Base-by-base conservation (phyloP, 78 protist species). In the Dictyostelium purpureum region DNA sequence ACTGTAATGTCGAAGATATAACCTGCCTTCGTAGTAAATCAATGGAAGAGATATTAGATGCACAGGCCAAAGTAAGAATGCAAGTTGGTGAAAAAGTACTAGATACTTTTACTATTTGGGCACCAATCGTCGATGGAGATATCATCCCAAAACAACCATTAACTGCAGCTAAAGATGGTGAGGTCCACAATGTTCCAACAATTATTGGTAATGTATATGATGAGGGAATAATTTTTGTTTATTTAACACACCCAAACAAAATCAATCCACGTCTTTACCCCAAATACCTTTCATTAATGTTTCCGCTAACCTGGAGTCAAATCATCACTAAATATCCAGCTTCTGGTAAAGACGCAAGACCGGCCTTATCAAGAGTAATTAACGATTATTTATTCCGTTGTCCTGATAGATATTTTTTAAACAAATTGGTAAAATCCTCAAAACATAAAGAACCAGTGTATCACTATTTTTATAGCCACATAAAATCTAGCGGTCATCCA, bases 381-480 rank as follows among this genome's bases (percentile, higher is more conserved):
- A 87, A 80, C 0, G 74, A 87, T 40, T 76, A 66, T 35, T 45
- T 87, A 3, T 87, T 87, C 37, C 57, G 65, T 28, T 87, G 92
- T 35, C 81, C 92, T 21, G 59, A 38, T 45, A 26, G 74, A 31
- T 59, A 73, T 18, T 14, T 11, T 10, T n/a, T 78, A 0, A 28
- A 35, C 9, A 49, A 59, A n/a, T 42, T 74, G 26, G 69, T 40
- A 9, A 26, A 78, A 24, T 18, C 0, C 6, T 69, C 70, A 59
- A 59, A 59, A 12, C 69, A 31, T 28, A 18, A 26, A 2, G 42
- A 61, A 7, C 87, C 94, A 49, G 9, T 63, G 16, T 87, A 9
- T 18, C 26, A 43, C 35, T 88, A 88, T 5, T 56, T 28, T n/a
- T 88, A 76, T 24, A 18, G 40, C 10, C 94, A 88, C 31, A 67